Base-by-base conservation (phyloP, 2,329 filamentous ascomycete species). In the Didymella segeticola region DNA sequence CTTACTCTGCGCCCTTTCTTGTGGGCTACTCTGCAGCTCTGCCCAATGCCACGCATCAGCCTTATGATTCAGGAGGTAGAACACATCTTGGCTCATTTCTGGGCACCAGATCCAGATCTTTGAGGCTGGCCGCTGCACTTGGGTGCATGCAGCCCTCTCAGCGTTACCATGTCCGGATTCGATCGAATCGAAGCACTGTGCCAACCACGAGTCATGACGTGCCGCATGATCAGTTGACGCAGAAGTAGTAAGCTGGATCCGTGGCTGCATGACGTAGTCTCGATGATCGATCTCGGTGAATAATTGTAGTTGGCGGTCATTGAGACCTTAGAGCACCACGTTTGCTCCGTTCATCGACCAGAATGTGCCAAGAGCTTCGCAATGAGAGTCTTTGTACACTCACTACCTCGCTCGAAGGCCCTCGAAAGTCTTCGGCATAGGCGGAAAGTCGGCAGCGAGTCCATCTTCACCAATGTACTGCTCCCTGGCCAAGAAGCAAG, bases 401-500 rank as follows among this genome's bases (percentile, higher is more conserved):
- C 38, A 48, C 41, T 33, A 39, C 26, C 39, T 51, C 7, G 5
- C 26, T 2, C 43, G 50, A 8, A 43, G 37, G 1, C 50, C 43
- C 8, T 53, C 43, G 14, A 47, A 47, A 11, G 43, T 53, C 11
- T n/a, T 46, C 2, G 56, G 56, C 37, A 53, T 53, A 9, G 53
- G 38, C 10, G 56, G 48, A 31, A 56, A 59, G 20, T 59, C 56
- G 5, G 53, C 53, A 11, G 47, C 45, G 4, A 56, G 20, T 1
- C 53, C 56, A 45, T 59, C 53, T 23, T 53, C 29, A 4, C 36
- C 25, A 9, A 53, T 59, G 19, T 56, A 59, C 12, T 50, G 23
- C 41, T 59, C 56, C 20, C 43, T 39, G 9, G 30, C 20, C 5
- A 59, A 1, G 8, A 59, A 34, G 15, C 56, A 59, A 17, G 48